Conservation (phyloP, 768 basidiomycete species). For the Hericium coralloides region DNA sequence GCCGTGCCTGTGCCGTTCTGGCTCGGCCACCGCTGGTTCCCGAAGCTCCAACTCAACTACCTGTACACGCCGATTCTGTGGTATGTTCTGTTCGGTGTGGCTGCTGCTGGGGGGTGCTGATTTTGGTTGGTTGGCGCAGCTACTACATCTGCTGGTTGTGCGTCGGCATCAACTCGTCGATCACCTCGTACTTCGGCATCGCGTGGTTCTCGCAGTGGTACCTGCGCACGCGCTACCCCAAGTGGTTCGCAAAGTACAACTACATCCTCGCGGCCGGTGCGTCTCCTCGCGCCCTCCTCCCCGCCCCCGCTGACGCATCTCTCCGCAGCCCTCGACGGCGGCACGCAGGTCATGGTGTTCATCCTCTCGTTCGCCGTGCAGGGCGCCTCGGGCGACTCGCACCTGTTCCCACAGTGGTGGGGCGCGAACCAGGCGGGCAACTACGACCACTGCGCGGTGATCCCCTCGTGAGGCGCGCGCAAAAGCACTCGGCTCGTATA, state of each 20-base stretch:
- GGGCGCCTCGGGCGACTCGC: slow-evolving; percentile 39
- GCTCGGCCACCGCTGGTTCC: slow-evolving; percentile 35
- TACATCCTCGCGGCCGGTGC: slow-evolving; percentile 29
- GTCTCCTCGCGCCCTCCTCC: background rate
- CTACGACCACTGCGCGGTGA: slow-evolving; percentile 17
- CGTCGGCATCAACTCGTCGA: slow-evolving; percentile 41
- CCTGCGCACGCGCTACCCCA: slow-evolving; percentile 33
- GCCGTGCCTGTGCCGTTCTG: slow-evolving; percentile 46
- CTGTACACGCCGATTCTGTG: slow-evolving; percentile 39
- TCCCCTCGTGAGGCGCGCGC: background rate
- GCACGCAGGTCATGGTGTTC: slow-evolving; percentile 39
- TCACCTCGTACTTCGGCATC: slow-evolving; percentile 33
- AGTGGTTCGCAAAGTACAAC: slow-evolving; percentile 34
- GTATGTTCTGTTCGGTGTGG: slow-evolving; percentile 13
- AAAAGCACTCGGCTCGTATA: too few relatives aligned
- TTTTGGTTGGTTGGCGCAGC: slow-evolving; percentile 14
- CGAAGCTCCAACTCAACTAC: slow-evolving; percentile 36
- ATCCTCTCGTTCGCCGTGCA: slow-evolving; percentile 22
- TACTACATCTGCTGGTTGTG: slow-evolving; percentile 42
- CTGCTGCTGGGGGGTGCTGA: too few relatives aligned
- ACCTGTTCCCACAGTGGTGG: slow-evolving; percentile 51
- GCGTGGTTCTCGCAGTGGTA: slow-evolving; percentile 41
- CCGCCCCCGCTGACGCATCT: background rate
- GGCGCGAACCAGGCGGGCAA: slow-evolving; percentile 42
- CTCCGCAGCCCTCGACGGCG: slow-evolving; percentile 26